phyloP scores from a whole-genome alignment of 2,329 filamentous ascomycete species.

The Hymenoscyphus repandus region DNA sequence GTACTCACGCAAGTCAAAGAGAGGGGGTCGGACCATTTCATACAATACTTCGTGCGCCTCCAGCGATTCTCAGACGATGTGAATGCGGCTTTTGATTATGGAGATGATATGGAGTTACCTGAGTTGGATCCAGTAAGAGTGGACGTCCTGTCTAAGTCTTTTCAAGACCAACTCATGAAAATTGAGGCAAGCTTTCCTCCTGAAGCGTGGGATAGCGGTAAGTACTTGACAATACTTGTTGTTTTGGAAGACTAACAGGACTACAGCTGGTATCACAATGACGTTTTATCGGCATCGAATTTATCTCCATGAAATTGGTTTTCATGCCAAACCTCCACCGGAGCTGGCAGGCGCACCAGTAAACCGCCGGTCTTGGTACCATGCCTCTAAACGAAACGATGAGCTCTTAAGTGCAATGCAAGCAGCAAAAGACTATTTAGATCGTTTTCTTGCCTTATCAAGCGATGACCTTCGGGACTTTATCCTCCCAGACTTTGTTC shows the following conservation, averaged over 20 bases:
- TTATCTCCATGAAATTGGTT: slow-evolving; percentile 25
- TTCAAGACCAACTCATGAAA: slow-evolving; percentile 22
- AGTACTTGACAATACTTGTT: slow-evolving; percentile 2
- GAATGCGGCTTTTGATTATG: slow-evolving; percentile 26
- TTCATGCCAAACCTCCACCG: slow-evolving; percentile 17
- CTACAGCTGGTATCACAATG: slow-evolving; percentile 12
- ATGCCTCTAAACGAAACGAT: slow-evolving; percentile 15
- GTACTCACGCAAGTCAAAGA: slow-evolving; percentile 14
- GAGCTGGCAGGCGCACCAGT: not conserved
- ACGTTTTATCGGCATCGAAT: slow-evolving; percentile 16
- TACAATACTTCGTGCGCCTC: slow-evolving; percentile 24
- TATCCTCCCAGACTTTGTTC: slow-evolving; percentile 12
- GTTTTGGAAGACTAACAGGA: not conserved
- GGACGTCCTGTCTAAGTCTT: slow-evolving; percentile 23
- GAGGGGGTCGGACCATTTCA: slow-evolving; percentile 21
- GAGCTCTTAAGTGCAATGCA: slow-evolving; percentile 16
- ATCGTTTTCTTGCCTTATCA: slow-evolving; percentile 13
- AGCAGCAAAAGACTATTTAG: slow-evolving; percentile 18
- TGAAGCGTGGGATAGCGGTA: slow-evolving; percentile 22
- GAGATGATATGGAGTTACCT: slow-evolving; percentile 11
- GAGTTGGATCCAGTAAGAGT: slow-evolving; percentile 21
- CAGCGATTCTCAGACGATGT: slow-evolving; percentile 26
- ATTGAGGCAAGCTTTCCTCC: slow-evolving; percentile 20
- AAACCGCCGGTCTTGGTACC: slow-evolving; percentile 16
- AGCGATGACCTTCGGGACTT: not conserved